A percentile compares a stretch with the other conserved stretches of the same genome.
phyloP scores from a whole-genome alignment of 176 grass and related monocot species.

The Rhipidocladum racemiflorum region DNA sequence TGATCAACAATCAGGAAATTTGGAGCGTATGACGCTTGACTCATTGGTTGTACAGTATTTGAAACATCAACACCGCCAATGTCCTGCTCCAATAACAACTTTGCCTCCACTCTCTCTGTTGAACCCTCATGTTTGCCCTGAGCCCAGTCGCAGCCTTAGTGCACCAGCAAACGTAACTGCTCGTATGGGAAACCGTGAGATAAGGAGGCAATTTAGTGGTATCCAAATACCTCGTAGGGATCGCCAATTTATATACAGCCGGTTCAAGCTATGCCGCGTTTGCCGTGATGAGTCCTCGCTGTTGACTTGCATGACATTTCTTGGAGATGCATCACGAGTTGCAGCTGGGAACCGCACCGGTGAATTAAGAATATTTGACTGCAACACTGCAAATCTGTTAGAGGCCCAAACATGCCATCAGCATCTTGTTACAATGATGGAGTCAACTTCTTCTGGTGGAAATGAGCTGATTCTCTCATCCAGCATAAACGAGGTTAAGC shows the following conservation, averaged over 20 bases:
- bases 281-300: slow-evolving; percentile 76
- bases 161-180: slow-evolving; percentile 82
- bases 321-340: slow-evolving; percentile 75
- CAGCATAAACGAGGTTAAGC: slow-evolving; percentile 63
- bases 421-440: slow-evolving; percentile 59
- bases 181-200: slow-evolving; percentile 70
- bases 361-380: slow-evolving; percentile 91
- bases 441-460: slow-evolving; percentile 53
- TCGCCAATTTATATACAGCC: slow-evolving; percentile 94
- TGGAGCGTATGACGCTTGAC: slow-evolving; percentile 82
- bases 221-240: slow-evolving; percentile 74
- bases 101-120: slow-evolving; percentile 86
- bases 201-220: slow-evolving; percentile 77
- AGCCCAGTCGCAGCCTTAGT: slow-evolving; percentile 72
- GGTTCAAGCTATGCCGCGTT: slow-evolving; percentile 84
- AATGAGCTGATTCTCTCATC: slow-evolving; percentile 82
- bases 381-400: slow-evolving; percentile 70
- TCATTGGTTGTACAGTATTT: slow-evolving; percentile 91
- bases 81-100: slow-evolving; percentile 94
- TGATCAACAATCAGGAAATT: slow-evolving; percentile 61
- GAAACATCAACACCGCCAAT: slow-evolving; percentile 96
- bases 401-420: slow-evolving; percentile 73
- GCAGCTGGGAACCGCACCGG: slow-evolving; percentile 71
- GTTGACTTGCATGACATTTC: slow-evolving; percentile 90
- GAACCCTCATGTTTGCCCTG: slow-evolving; percentile 89